Percentiles rank a stretch among this genome's conserved stretches.
Conservation (phyloP, 768 basidiomycete species). For the Pluteus cervinus region DNA sequence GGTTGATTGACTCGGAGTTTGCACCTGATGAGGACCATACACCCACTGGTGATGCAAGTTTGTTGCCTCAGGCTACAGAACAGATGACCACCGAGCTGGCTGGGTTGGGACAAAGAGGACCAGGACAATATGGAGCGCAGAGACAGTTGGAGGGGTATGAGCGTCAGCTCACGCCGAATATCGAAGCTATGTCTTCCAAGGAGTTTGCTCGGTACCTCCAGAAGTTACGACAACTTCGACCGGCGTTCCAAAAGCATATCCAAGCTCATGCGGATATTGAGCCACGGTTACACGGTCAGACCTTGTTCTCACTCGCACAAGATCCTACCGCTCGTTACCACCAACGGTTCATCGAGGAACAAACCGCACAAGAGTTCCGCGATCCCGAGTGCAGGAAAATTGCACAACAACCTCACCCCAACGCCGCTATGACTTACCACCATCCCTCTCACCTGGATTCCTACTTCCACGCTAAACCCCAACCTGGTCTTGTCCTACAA, state of each 20-base stretch:
- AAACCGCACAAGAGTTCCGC: conserved; percentile 12
- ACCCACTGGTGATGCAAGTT: conserved; percentile 11
- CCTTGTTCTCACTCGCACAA: conserved; percentile 20
- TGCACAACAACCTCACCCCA: conserved; percentile 59
- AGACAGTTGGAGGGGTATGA: no score
- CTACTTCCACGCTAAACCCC: conserved; percentile 40
- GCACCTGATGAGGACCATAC: conserved; percentile 19
- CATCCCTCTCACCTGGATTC: conserved; percentile 48
- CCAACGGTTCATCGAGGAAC: conserved; percentile 22
- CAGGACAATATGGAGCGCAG: conserved; percentile 21
- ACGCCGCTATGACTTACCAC: conserved; percentile 58
- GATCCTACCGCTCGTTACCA: conserved; percentile 8
- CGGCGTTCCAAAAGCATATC: conserved; percentile 47
- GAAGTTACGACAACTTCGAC: conserved; percentile 50
- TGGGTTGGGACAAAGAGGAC: conserved; percentile 18
- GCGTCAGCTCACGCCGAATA: conserved; percentile 43
- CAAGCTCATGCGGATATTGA: conserved; percentile 3
- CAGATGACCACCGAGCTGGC: conserved; percentile 9
- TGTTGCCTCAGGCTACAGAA: neutral
- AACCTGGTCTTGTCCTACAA: conserved; percentile 56
- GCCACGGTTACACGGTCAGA: no score
- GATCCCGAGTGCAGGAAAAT: conserved; percentile 29
- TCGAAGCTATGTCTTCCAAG: conserved; percentile 51
- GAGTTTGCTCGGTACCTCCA: conserved; percentile 56
- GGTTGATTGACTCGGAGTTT: conserved; percentile 28